Conservation (phyloP, 768 basidiomycete genomes). For the Exsudoporus frostii region DNA sequence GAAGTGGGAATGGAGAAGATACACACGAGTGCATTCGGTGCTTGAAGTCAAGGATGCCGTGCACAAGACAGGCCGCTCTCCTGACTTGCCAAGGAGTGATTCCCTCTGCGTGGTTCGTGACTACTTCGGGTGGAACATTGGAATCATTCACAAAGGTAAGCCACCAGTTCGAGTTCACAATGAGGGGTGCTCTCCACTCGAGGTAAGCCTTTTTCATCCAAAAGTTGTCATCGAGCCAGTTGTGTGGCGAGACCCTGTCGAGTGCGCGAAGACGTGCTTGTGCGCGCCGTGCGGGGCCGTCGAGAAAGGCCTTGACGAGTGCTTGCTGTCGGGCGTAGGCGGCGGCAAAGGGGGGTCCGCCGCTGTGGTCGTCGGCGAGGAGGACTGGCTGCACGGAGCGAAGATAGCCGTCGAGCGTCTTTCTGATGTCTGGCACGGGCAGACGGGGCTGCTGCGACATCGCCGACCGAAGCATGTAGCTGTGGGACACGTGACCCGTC, state of each 20-base stretch:
- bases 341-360: constrained; percentile 44
- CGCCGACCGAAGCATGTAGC: constrained; percentile 15
- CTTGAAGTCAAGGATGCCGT: constrained; percentile 73
- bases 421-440: constrained; percentile 76
- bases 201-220: constrained; percentile 89
- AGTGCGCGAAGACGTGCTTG: constrained; percentile 50
- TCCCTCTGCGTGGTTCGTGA: constrained; percentile 27
- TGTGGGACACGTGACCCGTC: constrained; percentile 7
- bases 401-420: constrained; percentile 76
- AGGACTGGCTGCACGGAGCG: constrained; percentile 76
- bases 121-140: constrained; percentile 45
- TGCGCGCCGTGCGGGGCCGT: constrained; percentile 12
- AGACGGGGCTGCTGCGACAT: constrained; percentile 56
- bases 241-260: constrained; percentile 78
- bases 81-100: constrained; percentile 82
- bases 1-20: neutral
- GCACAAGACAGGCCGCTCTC: constrained; percentile 77
- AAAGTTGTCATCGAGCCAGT: constrained; percentile 94
- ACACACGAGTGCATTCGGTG: constrained; percentile 59
- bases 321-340: constrained; percentile 20
- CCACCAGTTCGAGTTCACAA: constrained; percentile 97
- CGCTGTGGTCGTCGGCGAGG: constrained; percentile 65
- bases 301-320: constrained; percentile 17
- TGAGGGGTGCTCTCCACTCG: constrained; percentile 80
- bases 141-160: constrained; percentile 77